Evolutionary conservation across 2,329 filamentous ascomycete genomes (phyloP), one percentile per base, ranked within the genome.

Genomic region (Botryosphaeria dothidea): DNA sequence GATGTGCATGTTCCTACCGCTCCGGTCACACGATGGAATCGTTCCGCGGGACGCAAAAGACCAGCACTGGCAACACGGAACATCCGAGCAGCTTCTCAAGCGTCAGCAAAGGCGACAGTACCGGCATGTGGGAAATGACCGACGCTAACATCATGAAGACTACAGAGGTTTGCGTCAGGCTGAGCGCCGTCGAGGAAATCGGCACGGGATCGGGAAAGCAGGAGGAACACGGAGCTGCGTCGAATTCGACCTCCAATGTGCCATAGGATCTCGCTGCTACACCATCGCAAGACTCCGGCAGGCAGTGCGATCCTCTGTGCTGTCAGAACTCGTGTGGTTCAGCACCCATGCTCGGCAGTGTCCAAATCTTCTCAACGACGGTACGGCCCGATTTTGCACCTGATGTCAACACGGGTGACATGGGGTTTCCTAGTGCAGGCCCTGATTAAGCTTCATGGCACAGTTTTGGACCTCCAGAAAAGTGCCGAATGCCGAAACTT

Each of bases 121-220:
- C 19, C 13, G n/a, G 23, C 9, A 8, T 25, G 23, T 58, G 36
- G 36, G 54, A 58, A n/a, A 43, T 58, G 54, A 31, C 13, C 23
- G 36, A 58, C 38, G 29, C 45, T 23, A 45, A 58, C n/a, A 58
- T 45, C 54, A 43, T 58, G 36, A 58, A 58, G 54, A 58, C 36
- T 21, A 58, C 54, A 13, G 54, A 58, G 17, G 25, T 58, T 21
- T 58, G 45, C 38, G 36, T 58, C 15, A 25, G 29, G 23, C 45
- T 36, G 11, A 58, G 21, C 36, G 19, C 29, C 34, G 23, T n/a
- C 15, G 8, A 8, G 4, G 31, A 56, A 4, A 36, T n/a, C 2
- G 54, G 43, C 25, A 21, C 36, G 21, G 54, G 45, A 4, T 27
- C 54, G 23, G 23, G 11, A 11, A 45, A 23, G 17, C n/a, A 13